Percentiles rank a stretch among this genome's conserved stretches.
phyloP scores from a whole-genome alignment of 306 rosid genomes.

The Psophocarpus tetragonolobus region DNA sequence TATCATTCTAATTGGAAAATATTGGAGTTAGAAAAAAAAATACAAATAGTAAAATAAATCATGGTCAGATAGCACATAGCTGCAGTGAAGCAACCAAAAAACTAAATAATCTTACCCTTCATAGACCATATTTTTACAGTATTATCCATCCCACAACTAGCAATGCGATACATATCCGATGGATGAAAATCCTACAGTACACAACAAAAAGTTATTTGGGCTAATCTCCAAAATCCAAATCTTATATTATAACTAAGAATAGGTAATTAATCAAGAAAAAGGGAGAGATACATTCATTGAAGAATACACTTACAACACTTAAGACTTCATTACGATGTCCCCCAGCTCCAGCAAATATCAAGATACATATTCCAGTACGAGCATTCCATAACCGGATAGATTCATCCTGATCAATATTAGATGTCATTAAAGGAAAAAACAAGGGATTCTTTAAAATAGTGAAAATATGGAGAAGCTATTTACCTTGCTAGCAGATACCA shows the following conservation, averaged over 20 bases:
- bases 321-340: slow-evolving; percentile 98
- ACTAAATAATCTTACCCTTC: slow-evolving; percentile 60
- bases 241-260: slow-evolving; percentile 10
- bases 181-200: slow-evolving; percentile 84
- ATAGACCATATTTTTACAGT: slow-evolving; percentile 97
- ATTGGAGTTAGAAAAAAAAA: not conserved
- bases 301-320: slow-evolving; percentile 74
- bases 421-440: slow-evolving; percentile 35
- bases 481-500: slow-evolving; percentile 95
- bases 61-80: not conserved
- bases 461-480: slow-evolving; percentile 7
- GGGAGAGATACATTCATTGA: slow-evolving; percentile 1
- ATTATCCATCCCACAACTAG: slow-evolving; percentile 98
- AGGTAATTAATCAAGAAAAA: not conserved
- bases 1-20: not conserved
- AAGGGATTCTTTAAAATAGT: slow-evolving; percentile 18
- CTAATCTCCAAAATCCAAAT: slow-evolving; percentile 11
- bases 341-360: slow-evolving; percentile 95
- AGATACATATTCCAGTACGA: slow-evolving; percentile 87
- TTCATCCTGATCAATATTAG: slow-evolving; percentile 69
- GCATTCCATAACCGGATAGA: slow-evolving; percentile 96
- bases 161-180: slow-evolving; percentile 77
- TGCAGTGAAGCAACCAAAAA: not conserved
- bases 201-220: slow-evolving; percentile 25
- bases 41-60: not conserved